A percentile compares a stretch with the other conserved stretches of the same genome.
Conservation (phyloP, 805 yeast genomes). For the Kuraishia borneana region DNA sequence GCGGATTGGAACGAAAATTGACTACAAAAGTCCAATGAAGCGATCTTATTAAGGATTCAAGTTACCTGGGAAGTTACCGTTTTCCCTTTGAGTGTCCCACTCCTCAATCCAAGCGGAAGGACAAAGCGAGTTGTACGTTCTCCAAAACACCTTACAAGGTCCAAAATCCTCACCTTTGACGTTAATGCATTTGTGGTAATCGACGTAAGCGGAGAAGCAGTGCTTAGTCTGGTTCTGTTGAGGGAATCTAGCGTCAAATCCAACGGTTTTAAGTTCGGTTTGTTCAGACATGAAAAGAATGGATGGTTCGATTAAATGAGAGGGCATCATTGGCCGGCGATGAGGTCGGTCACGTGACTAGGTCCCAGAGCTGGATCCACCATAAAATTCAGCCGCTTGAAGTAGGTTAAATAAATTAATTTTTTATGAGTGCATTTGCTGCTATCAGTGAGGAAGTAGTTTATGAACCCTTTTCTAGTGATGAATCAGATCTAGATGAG, state of each 20-base stretch:
- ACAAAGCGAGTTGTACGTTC: conserved; percentile 79
- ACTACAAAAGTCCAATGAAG: not conserved
- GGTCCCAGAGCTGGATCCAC: not conserved
- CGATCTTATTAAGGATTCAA: conserved; percentile 6
- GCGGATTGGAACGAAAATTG: no score
- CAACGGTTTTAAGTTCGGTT: conserved; percentile 46
- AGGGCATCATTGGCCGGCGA: not conserved
- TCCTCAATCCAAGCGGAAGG: conserved; percentile 77
- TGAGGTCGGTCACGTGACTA: not conserved
- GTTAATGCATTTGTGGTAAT: conserved; percentile 93
- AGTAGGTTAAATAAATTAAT: not conserved
- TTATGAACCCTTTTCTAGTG: not conserved
- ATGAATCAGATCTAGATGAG: not conserved
- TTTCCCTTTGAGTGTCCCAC: conserved; percentile 76
- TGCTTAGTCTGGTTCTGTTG: conserved; percentile 96
- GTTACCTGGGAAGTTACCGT: conserved; percentile 28
- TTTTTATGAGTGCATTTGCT: conserved; percentile 17
- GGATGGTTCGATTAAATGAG: no score
- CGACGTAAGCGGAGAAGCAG: conserved; percentile 97
- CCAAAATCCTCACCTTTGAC: conserved; percentile 98
- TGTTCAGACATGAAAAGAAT: conserved; percentile 23
- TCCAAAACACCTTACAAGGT: conserved; percentile 92
- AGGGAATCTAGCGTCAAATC: conserved; percentile 92
- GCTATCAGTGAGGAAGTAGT: conserved; percentile 10
- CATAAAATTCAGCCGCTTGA: not conserved